These are phyloP conservation scores for Picochlorum sp. DNA, from an alignment of 139 green algal genomes.

Conservation along the genomic window DNA sequence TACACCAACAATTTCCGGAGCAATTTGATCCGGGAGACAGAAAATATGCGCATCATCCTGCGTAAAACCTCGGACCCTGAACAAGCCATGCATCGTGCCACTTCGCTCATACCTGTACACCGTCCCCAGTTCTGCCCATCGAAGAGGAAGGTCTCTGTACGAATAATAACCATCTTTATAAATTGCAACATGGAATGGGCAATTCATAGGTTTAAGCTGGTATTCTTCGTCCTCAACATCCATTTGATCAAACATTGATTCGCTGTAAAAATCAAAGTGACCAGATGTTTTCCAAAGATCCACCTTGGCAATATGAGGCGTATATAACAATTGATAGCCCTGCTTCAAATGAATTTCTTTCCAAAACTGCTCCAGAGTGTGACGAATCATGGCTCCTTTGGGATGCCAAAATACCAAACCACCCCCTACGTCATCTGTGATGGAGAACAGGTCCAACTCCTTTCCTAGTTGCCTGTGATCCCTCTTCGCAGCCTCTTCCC, in stretches of 20 bases:
- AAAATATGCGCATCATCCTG: slow-evolving; percentile 99
- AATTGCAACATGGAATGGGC: slow-evolving; percentile 91
- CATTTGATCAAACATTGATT: slow-evolving; percentile 94
- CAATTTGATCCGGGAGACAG: slow-evolving; percentile 88
- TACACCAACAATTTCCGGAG: slow-evolving; percentile 72
- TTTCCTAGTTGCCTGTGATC: slow-evolving; percentile 91
- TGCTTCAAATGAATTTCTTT: slow-evolving; percentile 78
- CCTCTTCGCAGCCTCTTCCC: slow-evolving; percentile 42
- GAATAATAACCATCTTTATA: slow-evolving; percentile 71
- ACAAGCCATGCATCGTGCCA: slow-evolving; percentile 96
- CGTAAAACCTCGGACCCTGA: slow-evolving; percentile 95
- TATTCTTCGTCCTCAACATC: slow-evolving; percentile 87
- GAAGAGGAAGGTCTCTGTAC: slow-evolving; percentile 82
- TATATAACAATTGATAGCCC: slow-evolving; percentile 91
- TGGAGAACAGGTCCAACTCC: slow-evolving; percentile 90
- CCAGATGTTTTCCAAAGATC: slow-evolving; percentile 94
- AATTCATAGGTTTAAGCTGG: slow-evolving; percentile 98
- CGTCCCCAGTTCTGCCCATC: slow-evolving; percentile 93
- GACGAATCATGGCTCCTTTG: slow-evolving; percentile 66
- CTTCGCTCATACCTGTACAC: slow-evolving; percentile 93
- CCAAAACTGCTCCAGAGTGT: slow-evolving; percentile 91
- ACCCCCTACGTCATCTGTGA: slow-evolving; percentile 61
- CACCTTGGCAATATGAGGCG: slow-evolving; percentile 86
- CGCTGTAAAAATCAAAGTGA: slow-evolving; percentile 94
- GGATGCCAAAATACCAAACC: slow-evolving; percentile 98